A percentile compares a stretch with the other conserved stretches of the same genome.
Conservation (phyloP, 495 filamentous ascomycete genomes). For the Neurospora sp. region DNA sequence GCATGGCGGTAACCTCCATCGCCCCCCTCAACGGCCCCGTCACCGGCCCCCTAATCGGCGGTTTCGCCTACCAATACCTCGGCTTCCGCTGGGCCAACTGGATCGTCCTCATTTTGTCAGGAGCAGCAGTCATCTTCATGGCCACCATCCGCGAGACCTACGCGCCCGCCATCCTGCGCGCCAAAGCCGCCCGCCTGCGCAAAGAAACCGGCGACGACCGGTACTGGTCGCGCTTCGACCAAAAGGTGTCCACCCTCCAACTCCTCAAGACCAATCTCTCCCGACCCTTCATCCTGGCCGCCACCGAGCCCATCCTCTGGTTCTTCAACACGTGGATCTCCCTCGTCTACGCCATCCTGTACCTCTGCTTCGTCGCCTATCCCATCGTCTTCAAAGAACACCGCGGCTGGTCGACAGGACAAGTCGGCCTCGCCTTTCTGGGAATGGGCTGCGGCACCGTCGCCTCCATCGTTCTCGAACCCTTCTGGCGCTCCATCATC, state of each 20-base stretch:
- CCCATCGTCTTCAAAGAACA: conserved; percentile 67
- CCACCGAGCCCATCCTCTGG: conserved; percentile 76
- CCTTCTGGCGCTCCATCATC: conserved; percentile 62
- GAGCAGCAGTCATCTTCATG: conserved; percentile 43
- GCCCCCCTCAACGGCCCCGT: conserved; percentile 70
- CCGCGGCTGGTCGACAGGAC: conserved; percentile 64
- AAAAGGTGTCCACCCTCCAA: conserved; percentile 35
- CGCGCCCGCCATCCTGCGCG: conserved; percentile 58
- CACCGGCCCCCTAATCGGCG: conserved; percentile 39
- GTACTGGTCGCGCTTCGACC: conserved; percentile 70
- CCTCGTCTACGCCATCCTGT: conserved; percentile 59
- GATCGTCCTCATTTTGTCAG: conserved; percentile 62
- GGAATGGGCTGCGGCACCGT: conserved; percentile 73
- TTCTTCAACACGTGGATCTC: conserved; percentile 65
- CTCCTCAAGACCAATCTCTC: conserved; percentile 45
- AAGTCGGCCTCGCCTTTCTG: conserved; percentile 66
- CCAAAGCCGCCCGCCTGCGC: conserved; percentile 54
- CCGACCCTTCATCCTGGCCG: conserved; percentile 18
- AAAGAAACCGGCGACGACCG: conserved; percentile 65
- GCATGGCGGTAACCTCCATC: conserved; percentile 65
- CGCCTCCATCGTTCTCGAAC: conserved; percentile 55
- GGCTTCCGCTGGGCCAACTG: conserved; percentile 75
- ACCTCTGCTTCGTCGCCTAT: conserved; percentile 76
- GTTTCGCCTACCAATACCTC: conserved; percentile 64
- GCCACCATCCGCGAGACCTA: conserved; percentile 64